Percentiles rank a stretch among this genome's conserved stretches.
Conservation (phyloP, 2,329 filamentous ascomycete species). For the Penicillium psychrosexuale region DNA sequence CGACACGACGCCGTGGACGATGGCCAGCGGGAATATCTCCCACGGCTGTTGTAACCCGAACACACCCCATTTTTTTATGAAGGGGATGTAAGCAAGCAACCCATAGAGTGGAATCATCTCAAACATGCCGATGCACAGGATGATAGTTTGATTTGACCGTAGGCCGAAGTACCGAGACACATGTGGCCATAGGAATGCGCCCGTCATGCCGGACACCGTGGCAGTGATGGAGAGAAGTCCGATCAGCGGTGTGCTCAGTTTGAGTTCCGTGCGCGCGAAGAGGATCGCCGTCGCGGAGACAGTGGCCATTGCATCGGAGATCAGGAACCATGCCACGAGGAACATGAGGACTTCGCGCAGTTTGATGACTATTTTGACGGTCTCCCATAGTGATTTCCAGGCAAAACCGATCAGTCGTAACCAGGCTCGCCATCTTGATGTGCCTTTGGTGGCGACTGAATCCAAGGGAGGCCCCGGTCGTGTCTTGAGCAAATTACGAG, state of each 20-base stretch:
- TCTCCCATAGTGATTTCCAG: conserved; percentile 78
- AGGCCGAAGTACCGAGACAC: conserved; percentile 66
- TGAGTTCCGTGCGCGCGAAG: conserved; percentile 83
- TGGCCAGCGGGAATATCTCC: conserved; percentile 89
- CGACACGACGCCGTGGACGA: conserved; percentile 82
- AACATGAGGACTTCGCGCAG: conserved; percentile 77
- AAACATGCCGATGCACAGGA: conserved; percentile 81
- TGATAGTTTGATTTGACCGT: conserved; percentile 75
- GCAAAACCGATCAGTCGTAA: conserved; percentile 70
- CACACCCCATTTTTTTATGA: conserved; percentile 68
- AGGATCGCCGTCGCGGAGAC: conserved; percentile 87
- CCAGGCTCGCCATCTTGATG: conserved; percentile 48
- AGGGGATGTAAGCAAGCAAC: conserved; percentile 75
- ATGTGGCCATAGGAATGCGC: conserved; percentile 79
- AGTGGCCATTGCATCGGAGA: conserved; percentile 86
- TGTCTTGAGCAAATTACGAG: conserved; percentile 75
- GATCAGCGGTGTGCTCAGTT: conserved; percentile 76
- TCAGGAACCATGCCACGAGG: conserved; percentile 81
- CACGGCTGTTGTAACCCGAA: conserved; percentile 79
- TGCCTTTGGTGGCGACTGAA: conserved; percentile 10
- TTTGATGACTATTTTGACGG: conserved; percentile 66
- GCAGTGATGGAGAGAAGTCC: conserved; percentile 87
- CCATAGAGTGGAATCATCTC: conserved; percentile 90
- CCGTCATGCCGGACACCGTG: conserved; percentile 73
- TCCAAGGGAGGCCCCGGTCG: conserved; percentile 71